These are phyloP conservation scores for Nakazawaea molendinolei DNA, from an alignment of 805 yeast species.

Conservation along the genomic window DNA sequence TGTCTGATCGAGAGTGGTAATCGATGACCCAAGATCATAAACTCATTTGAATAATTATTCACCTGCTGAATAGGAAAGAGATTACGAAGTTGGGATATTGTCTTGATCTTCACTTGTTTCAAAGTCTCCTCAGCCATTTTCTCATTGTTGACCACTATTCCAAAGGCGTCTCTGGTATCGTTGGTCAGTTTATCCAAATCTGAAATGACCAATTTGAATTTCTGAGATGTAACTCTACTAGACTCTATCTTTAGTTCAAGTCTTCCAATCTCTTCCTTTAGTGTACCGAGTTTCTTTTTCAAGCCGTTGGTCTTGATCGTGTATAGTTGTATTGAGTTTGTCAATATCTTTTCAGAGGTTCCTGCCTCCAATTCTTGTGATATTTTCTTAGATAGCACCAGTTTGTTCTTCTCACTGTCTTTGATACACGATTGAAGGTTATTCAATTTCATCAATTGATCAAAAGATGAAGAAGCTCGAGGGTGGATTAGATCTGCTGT, in stretches of 20 bases:
- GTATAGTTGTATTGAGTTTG: not conserved
- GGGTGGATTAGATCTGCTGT: constrained; percentile 2
- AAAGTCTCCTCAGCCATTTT: constrained; percentile 8
- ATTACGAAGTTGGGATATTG: constrained; percentile 1
- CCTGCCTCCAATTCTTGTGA: constrained; percentile 13
- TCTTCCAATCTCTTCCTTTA: too few relatives aligned
- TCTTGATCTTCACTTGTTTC: constrained; percentile 3
- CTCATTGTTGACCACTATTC: constrained; percentile 4
- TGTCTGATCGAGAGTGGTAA: constrained; percentile 8
- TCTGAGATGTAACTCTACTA: not conserved
- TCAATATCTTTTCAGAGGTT: not conserved
- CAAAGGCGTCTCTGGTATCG: not conserved
- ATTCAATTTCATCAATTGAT: constrained; percentile 34
- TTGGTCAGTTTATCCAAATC: not conserved
- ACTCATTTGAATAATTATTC: constrained; percentile 11
- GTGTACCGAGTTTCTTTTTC: too few relatives aligned
- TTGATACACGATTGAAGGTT: constrained; percentile 29
- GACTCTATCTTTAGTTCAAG: not conserved
- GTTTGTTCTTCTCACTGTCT: constrained; percentile 23
- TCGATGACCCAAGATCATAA: constrained; percentile 6
- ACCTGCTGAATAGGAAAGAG: constrained; percentile 12
- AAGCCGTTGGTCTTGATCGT: not conserved
- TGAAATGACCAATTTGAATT: not conserved
- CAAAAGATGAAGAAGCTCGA: constrained; percentile 27
- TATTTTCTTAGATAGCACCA: constrained; percentile 10